A percentile compares a stretch with the other conserved stretches of the same genome.
phyloP scores from a whole-genome alignment of 2,329 filamentous ascomycete genomes.

The Fusarium ramigenum region DNA sequence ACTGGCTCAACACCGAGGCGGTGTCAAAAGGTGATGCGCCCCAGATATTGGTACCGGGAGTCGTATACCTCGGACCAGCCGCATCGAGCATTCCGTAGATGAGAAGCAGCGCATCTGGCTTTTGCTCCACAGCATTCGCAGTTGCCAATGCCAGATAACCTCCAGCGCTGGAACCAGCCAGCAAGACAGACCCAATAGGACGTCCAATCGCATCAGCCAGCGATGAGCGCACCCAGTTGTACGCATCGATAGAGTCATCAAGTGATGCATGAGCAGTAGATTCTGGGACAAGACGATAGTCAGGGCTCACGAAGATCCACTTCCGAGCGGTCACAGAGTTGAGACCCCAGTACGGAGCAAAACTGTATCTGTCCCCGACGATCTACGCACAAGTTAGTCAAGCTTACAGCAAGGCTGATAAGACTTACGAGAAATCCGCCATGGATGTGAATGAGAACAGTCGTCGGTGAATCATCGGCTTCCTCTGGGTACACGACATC shows the following conservation, averaged over 20 bases:
- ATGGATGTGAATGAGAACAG: conserved; percentile 35
- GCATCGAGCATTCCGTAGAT: conserved; percentile 38
- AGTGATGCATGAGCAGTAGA: conserved; percentile 30
- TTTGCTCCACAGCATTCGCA: background rate
- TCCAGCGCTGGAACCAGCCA: conserved; percentile 37
- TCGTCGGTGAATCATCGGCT: background rate
- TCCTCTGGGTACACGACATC: conserved; percentile 32
- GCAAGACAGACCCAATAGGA: conserved; percentile 11
- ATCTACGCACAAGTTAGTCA: conserved; percentile 13
- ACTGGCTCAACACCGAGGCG: conserved; percentile 5
- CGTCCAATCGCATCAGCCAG: conserved; percentile 11
- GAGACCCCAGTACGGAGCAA: conserved; percentile 33
- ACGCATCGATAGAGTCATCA: conserved; percentile 31
- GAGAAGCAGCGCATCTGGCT: conserved; percentile 18
- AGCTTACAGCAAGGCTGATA: fast-evolving
- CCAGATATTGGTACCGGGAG: conserved; percentile 25
- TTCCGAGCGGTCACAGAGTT: conserved; percentile 27
- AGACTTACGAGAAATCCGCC: conserved; percentile 27
- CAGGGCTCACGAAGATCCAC: conserved; percentile 39
- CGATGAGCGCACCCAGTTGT: conserved; percentile 29
- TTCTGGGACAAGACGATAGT: conserved; percentile 37
- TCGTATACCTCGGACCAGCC: conserved; percentile 16
- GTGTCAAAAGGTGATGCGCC: conserved; percentile 17
- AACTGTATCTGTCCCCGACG: conserved; percentile 36
- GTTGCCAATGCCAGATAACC: conserved; percentile 32